These are phyloP conservation scores for Rhizoctonia solani DNA, from an alignment of 1,284 basidiomycete species.

Conservation along the genomic window DNA sequence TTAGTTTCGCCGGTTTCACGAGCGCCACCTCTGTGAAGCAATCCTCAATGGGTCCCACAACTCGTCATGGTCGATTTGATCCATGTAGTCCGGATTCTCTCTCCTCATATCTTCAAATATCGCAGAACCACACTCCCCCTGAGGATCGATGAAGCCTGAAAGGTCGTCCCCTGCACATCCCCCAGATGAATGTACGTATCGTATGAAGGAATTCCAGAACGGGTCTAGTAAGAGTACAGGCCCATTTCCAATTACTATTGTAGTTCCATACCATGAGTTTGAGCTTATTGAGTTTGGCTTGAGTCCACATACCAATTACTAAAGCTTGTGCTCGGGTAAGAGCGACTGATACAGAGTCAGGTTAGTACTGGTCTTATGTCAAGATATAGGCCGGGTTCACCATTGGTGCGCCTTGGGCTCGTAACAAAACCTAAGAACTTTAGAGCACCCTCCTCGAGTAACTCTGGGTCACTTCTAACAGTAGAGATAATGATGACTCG, in stretches of 20 bases:
- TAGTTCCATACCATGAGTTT: neutral
- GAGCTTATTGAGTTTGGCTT: neutral
- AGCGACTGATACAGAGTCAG: conserved; percentile 47
- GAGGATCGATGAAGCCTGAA: no score
- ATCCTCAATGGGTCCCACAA: neutral
- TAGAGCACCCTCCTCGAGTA: conserved; percentile 51
- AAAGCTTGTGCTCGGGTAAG: conserved; percentile 62
- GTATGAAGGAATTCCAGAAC: conserved; percentile 57
- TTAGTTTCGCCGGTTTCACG: no score
- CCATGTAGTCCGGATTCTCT: neutral
- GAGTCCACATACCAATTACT: conserved; percentile 47
- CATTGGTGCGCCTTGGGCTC: conserved; percentile 63
- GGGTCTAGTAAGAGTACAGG: conserved; percentile 55
- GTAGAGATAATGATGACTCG: conserved; percentile 61
- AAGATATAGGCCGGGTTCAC: conserved; percentile 45
- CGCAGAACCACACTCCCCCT: neutral
- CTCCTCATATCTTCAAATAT: neutral
- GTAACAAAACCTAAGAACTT: conserved; percentile 61
- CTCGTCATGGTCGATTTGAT: neutral
- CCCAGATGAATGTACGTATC: conserved; percentile 52
- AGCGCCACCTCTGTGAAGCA: neutral
- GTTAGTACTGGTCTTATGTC: neutral
- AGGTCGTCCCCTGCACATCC: conserved; percentile 52
- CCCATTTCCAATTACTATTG: conserved; percentile 57
- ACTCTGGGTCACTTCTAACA: conserved; percentile 61